phyloP scores from a whole-genome alignment of 225 moss, liverwort and hornwort genomes.

The Takakia lepidozioides region DNA sequence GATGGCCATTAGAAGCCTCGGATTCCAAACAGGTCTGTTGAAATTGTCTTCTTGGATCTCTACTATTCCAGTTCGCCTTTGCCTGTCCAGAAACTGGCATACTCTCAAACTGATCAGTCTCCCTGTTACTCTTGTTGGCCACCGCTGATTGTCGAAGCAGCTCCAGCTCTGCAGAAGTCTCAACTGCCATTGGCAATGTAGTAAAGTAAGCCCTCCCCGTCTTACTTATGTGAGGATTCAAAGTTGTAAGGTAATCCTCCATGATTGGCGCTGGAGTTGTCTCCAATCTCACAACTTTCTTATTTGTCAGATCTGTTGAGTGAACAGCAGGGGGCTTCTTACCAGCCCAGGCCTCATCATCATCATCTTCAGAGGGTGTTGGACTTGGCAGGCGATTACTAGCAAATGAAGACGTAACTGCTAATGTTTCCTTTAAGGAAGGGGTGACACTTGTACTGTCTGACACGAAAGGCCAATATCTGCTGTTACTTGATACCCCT shows the following conservation, averaged over 20 bases:
- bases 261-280: no score
- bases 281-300: no score
- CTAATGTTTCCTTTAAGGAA: slow-evolving; percentile 12
- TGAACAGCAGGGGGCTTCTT: no score
- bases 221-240: slow-evolving; percentile 33
- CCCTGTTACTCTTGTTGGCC: no score
- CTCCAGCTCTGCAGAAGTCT: slow-evolving; percentile 12
- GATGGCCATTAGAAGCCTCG: slow-evolving; percentile 8
- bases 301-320: no score
- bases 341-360: no score
- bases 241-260: slow-evolving; percentile 36
- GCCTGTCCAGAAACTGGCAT: slow-evolving; percentile 19
- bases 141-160: no score
- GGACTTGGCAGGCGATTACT: slow-evolving; percentile 74
- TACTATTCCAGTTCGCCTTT: slow-evolving; percentile 35
- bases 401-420: no score
- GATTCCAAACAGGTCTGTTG: slow-evolving; percentile 32
- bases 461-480: slow-evolving; percentile 27
- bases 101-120: slow-evolving; percentile 33
- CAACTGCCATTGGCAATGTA: slow-evolving; percentile 23
- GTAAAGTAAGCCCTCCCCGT: slow-evolving; percentile 37
- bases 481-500: slow-evolving; percentile 8
- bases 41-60: slow-evolving; percentile 75
- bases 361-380: slow-evolving; percentile 60
- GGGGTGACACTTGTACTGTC: slow-evolving; percentile 28